Conservation (phyloP, 352 stramenopile species). For the Pythium aristosporum region DNA sequence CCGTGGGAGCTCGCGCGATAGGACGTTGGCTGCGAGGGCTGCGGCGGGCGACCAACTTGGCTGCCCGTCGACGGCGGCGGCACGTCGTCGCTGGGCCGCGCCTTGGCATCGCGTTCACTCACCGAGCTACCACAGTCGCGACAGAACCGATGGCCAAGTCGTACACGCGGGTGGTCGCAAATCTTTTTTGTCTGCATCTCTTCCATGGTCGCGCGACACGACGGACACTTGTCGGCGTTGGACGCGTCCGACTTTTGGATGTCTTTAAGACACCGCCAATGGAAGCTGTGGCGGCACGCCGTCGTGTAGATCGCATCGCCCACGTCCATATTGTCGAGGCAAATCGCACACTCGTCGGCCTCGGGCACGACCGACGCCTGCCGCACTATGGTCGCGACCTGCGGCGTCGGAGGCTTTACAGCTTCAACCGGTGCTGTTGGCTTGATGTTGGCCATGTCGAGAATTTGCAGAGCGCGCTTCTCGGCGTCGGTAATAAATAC, state of each 20-base stretch:
- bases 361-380: slow-evolving; percentile 56
- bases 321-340: slow-evolving; percentile 76
- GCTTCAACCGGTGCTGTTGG: slow-evolving; percentile 3
- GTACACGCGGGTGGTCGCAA: slow-evolving; percentile 83
- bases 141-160: slow-evolving; percentile 74
- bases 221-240: slow-evolving; percentile 86
- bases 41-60: background rate
- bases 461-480: slow-evolving; percentile 48
- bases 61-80: slow-evolving; percentile 1
- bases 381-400: slow-evolving; percentile 21
- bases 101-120: slow-evolving; percentile 67
- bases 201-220: slow-evolving; percentile 67
- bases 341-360: slow-evolving; percentile 84
- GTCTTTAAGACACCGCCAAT: slow-evolving; percentile 83
- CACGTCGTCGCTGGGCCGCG: slow-evolving; percentile 42
- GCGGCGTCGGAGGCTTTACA: slow-evolving; percentile 8
- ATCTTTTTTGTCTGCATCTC: slow-evolving; percentile 86
- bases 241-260: slow-evolving; percentile 77
- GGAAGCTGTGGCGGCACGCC: slow-evolving; percentile 81
- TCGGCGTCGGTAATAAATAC: slow-evolving; percentile 61
- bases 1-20: slow-evolving; percentile 81
- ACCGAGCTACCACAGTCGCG: slow-evolving; percentile 66
- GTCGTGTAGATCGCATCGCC: slow-evolving; percentile 84
- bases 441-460: slow-evolving; percentile 29
- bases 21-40: slow-evolving; percentile 51